Conservation (phyloP, 306 rosid genomes). For the Cucurbita argyrosperma region DNA sequence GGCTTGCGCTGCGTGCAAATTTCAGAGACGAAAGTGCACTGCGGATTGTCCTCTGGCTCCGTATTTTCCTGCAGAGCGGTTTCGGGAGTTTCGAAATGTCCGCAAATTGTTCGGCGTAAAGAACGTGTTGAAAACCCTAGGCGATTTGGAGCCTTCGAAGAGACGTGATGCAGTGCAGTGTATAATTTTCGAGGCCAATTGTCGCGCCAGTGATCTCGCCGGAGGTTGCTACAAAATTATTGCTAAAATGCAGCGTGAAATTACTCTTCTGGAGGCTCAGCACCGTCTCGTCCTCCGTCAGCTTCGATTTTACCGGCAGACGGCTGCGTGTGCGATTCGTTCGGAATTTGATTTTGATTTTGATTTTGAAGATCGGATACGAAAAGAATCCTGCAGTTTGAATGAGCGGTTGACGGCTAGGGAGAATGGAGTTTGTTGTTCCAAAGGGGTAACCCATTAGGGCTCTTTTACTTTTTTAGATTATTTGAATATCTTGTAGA, state of each 20-base stretch:
- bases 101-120: neutral
- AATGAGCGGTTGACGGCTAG: neutral
- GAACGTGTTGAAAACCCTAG: neutral
- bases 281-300: neutral
- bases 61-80: neutral
- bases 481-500: neutral
- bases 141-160: neutral
- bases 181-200: neutral
- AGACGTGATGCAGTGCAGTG: neutral
- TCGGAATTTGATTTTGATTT: neutral
- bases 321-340: neutral
- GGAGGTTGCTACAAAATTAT: neutral
- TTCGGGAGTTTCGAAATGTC: neutral
- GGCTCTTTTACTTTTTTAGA: neutral
- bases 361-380: neutral
- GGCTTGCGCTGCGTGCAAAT: conserved; percentile 3
- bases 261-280: neutral
- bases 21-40: neutral
- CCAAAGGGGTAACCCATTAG: neutral
- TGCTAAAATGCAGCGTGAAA: neutral
- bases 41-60: neutral
- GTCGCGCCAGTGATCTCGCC: neutral
- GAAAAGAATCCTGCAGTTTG: neutral
- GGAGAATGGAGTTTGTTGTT: neutral
- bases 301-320: neutral